A percentile compares a stretch with the other conserved stretches of the same genome.
Evolutionary conservation across 2,329 filamentous ascomycete genomes (phyloP).

Genomic region (Drechslerella coelobrocha): DNA sequence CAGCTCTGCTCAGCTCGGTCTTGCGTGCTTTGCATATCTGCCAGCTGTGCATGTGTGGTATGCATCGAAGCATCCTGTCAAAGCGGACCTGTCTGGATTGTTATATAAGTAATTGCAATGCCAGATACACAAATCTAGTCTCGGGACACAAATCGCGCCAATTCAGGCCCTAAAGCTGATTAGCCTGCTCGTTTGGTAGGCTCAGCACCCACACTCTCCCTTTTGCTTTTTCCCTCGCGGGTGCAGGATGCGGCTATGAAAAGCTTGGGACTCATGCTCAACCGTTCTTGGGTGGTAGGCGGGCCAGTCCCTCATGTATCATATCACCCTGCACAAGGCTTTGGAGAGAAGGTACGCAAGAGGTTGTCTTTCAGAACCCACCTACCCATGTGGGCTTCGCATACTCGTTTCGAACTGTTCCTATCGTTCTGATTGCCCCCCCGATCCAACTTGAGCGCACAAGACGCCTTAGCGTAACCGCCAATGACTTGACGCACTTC

Average conservation of each 20-base stretch:
- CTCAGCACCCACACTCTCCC: constrained; percentile 22
- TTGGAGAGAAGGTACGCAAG: constrained; percentile 16
- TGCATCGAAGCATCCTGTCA: constrained; percentile 30
- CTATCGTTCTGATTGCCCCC: background rate
- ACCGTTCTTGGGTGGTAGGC: constrained; percentile 15
- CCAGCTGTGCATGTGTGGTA: constrained; percentile 25
- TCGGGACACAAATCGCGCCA: constrained; percentile 25
- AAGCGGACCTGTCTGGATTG: constrained; percentile 46
- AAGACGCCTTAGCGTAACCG: constrained; percentile 40
- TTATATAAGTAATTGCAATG: constrained; percentile 46
- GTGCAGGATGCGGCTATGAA: constrained; percentile 34
- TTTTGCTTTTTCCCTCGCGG: constrained; percentile 40
- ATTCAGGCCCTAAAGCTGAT: constrained; percentile 21
- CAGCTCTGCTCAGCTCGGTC: constrained; percentile 1
- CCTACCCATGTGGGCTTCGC: constrained; percentile 16
- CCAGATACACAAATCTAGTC: constrained; percentile 32
- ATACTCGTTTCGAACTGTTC: constrained; percentile 17
- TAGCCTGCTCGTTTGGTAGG: constrained; percentile 31
- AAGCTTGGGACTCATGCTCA: constrained; percentile 13
- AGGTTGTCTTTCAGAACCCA: constrained; percentile 3
- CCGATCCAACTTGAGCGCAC: constrained; percentile 6
- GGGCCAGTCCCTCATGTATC: constrained; percentile 22
- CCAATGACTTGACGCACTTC: constrained; percentile 45
- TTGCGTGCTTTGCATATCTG: constrained; percentile 8
- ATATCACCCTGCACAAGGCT: constrained; percentile 25